These are phyloP conservation scores for Cucumis hystrix DNA, from an alignment of 306 rosid species.

Conservation along the genomic window DNA sequence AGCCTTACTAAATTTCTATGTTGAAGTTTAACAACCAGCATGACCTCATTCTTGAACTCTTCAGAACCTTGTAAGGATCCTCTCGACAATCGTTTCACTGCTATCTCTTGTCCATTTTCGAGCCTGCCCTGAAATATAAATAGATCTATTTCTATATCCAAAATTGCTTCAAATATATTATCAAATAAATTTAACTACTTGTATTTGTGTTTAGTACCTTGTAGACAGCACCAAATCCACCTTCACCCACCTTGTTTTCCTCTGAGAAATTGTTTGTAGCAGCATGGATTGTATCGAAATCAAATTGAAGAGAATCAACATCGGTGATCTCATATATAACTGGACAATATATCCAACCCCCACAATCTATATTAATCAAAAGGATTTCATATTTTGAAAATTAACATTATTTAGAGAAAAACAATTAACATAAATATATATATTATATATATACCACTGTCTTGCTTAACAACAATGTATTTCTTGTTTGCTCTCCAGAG, in stretches of 20 bases:
- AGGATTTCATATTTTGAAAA: no score
- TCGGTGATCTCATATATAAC: not conserved
- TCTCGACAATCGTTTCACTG: constrained; percentile 45
- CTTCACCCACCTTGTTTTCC: constrained; percentile 30
- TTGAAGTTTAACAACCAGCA: constrained; percentile 53
- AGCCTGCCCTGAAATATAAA: constrained; percentile 33
- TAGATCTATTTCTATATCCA: no score
- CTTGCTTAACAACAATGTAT: not conserved
- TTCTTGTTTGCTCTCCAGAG: constrained; percentile 1
- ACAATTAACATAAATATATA: no score
- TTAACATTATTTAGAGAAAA: no score
- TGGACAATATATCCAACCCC: not conserved
- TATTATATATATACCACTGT: not conserved
- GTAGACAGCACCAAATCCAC: constrained; percentile 49
- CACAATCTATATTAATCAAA: no score
- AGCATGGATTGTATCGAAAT: constrained; percentile 22
- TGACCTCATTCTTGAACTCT: constrained; percentile 56
- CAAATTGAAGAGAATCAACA: constrained; percentile 26
- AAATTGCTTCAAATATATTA: no score
- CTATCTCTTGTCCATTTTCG: constrained; percentile 38
- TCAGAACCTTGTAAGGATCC: constrained; percentile 42
- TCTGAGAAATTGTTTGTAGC: constrained; percentile 34
- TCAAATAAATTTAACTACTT: no score
- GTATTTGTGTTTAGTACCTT: no score
- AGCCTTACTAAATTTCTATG: constrained; percentile 59